These are phyloP conservation scores for Gaeumannomyces tritici DNA, from an alignment of 2,329 filamentous ascomycete species.

Conservation along the genomic window DNA sequence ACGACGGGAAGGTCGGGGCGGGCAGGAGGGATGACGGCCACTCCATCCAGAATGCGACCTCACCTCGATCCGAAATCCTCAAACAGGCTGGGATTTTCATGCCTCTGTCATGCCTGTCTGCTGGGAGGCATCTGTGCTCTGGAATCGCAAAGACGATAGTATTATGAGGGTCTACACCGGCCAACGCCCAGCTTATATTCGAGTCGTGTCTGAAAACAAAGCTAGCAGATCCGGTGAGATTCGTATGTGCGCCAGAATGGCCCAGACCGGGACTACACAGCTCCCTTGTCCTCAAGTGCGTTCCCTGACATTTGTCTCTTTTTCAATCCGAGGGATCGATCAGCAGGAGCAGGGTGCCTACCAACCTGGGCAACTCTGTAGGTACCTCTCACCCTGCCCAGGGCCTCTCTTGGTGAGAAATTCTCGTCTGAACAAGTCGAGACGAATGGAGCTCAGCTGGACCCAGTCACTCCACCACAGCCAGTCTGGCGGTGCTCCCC, in stretches of 20 bases:
- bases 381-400: too few species aligned
- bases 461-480: background rate
- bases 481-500: background rate
- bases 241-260: background rate
- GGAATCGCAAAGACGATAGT: too few species aligned
- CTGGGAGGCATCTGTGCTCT: too few species aligned
- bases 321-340: too few species aligned
- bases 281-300: background rate
- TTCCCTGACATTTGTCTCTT: too few species aligned
- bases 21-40: background rate
- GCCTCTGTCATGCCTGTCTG: too few species aligned
- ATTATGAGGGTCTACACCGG: too few species aligned
- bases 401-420: too few species aligned
- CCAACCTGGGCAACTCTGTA: too few species aligned
- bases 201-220: background rate
- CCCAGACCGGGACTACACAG: background rate
- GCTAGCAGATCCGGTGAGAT: background rate
- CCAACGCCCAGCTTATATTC: background rate
- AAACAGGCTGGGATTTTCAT: background rate
- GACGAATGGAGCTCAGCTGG: background rate
- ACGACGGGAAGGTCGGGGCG: background rate
- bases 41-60: background rate
- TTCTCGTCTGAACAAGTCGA: background rate
- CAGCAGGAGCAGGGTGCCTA: too few species aligned
- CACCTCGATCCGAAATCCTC: background rate